A percentile compares a stretch with the other conserved stretches of the same genome.
phyloP scores from a whole-genome alignment of 2,329 filamentous ascomycete species.

The Sarocladiaceae sp. region DNA sequence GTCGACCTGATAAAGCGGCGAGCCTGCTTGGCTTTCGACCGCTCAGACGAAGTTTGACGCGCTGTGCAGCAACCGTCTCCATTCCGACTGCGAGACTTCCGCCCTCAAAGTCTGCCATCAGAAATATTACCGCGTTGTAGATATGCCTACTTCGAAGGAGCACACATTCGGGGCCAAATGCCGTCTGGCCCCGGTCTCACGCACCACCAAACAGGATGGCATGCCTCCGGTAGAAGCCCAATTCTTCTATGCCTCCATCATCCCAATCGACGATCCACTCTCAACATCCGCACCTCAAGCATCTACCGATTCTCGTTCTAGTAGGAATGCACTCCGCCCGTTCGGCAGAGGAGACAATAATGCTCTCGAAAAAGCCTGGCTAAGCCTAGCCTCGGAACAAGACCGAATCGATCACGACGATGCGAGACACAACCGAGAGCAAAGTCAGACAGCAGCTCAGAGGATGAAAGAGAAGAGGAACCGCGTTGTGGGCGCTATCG shows the following conservation, averaged over 20 bases:
- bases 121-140: not conserved
- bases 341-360: constrained; percentile 76
- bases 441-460: constrained; percentile 22
- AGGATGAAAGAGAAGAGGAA: constrained; percentile 28
- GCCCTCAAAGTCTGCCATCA: too few relatives aligned
- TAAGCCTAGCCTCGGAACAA: constrained; percentile 46
- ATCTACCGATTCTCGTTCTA: constrained; percentile 42
- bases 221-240: constrained; percentile 60
- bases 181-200: constrained; percentile 42
- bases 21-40: too few relatives aligned
- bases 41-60: too few relatives aligned
- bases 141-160: constrained; percentile 14
- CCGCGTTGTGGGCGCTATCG: constrained; percentile 36
- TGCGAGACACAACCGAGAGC: constrained; percentile 14
- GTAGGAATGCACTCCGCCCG: constrained; percentile 61
- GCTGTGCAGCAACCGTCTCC: too few relatives aligned
- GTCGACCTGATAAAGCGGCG: too few relatives aligned
- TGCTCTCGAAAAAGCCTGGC: constrained; percentile 73
- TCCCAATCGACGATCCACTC: constrained; percentile 85
- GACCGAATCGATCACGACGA: constrained; percentile 42
- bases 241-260: constrained; percentile 78
- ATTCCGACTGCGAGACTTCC: too few relatives aligned
- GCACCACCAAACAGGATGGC: constrained; percentile 32
- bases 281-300: constrained; percentile 52
- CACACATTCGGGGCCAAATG: constrained; percentile 59